Percentiles rank a stretch among this genome's conserved stretches.
phyloP scores from a whole-genome alignment of 768 basidiomycete genomes.

The Rhizopogon vulgaris region DNA sequence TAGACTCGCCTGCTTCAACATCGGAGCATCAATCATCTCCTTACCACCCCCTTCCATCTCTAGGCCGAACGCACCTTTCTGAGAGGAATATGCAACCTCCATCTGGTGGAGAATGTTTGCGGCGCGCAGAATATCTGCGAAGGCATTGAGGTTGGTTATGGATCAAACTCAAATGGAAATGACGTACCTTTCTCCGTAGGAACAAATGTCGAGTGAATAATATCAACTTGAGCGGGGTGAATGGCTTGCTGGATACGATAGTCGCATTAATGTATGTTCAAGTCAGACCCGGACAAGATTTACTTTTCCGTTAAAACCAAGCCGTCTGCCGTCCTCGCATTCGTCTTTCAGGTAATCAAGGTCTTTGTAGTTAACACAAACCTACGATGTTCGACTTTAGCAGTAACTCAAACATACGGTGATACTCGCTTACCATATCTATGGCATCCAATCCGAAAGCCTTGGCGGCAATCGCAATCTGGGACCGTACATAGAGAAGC shows the following conservation, averaged over 20 bases:
- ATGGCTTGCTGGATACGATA: conserved; percentile 73
- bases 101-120: conserved; percentile 64
- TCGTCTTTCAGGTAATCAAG: conserved; percentile 61
- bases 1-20: conserved; percentile 68
- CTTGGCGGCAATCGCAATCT: conserved; percentile 75
- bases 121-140: conserved; percentile 69
- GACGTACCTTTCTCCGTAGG: conserved; percentile 61
- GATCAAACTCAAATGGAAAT: not conserved
- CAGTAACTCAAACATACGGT: not conserved
- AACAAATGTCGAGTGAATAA: conserved; percentile 73
- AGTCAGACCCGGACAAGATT: not conserved
- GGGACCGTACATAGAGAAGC: conserved; percentile 77
- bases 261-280: not conserved
- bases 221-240: conserved; percentile 77
- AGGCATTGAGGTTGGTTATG: not conserved
- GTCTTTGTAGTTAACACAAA: conserved; percentile 86
- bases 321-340: conserved; percentile 66
- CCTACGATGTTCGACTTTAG: conserved; percentile 34
- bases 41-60: conserved; percentile 48
- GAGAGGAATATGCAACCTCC: conserved; percentile 46
- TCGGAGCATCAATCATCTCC: conserved; percentile 89
- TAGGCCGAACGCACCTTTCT: conserved; percentile 68
- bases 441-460: conserved; percentile 81
- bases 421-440: conserved; percentile 62
- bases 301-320: conserved; percentile 93